Percentiles rank a stretch among this genome's conserved stretches.
These are phyloP conservation scores for Rutstroemia sydowiana DNA, from an alignment of 2,329 filamentous ascomycete species.

Conservation along the genomic window DNA sequence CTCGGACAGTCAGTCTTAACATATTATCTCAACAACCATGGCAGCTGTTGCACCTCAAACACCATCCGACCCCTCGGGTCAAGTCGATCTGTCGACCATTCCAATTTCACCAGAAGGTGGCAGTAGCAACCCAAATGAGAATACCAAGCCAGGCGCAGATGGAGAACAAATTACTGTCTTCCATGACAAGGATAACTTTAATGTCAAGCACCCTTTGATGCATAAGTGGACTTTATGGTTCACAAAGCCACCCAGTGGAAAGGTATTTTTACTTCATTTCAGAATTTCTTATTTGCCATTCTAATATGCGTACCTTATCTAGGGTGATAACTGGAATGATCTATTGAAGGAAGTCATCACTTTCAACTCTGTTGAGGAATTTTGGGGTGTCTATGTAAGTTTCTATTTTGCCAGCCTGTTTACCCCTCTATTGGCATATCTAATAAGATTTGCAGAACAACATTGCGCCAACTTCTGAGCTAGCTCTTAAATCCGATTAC, in stretches of 20 bases:
- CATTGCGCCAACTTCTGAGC: slow-evolving; percentile 90
- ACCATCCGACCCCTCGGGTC: slow-evolving; percentile 31
- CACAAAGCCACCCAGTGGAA: slow-evolving; percentile 93
- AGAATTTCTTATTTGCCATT: neutral
- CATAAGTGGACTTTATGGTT: slow-evolving; percentile 99
- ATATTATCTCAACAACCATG: slow-evolving; percentile 17
- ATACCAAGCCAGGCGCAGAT: slow-evolving; percentile 38
- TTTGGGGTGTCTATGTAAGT: slow-evolving; percentile 98
- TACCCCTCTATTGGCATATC: slow-evolving; percentile 1
- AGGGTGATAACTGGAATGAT: slow-evolving; percentile 99
- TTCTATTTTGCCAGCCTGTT: neutral
- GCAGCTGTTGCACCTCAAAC: slow-evolving; percentile 21
- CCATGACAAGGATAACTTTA: slow-evolving; percentile 98
- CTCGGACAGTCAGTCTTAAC: neutral
- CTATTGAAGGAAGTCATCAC: slow-evolving; percentile 97
- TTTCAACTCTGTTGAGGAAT: slow-evolving; percentile 97
- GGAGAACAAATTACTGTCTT: slow-evolving; percentile 83
- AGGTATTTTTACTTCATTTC: slow-evolving; percentile 47
- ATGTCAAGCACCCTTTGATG: slow-evolving; percentile 96
- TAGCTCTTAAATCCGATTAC: slow-evolving; percentile 97
- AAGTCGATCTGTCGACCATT: slow-evolving; percentile 62
- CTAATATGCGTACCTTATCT: slow-evolving; percentile 19
- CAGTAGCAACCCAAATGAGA: slow-evolving; percentile 43
- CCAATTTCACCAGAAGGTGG: slow-evolving; percentile 59
- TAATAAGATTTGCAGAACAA: slow-evolving; percentile 66